phyloP scores from a whole-genome alignment of 1,139 yeast species.

The Geotrichum carabidarum region DNA sequence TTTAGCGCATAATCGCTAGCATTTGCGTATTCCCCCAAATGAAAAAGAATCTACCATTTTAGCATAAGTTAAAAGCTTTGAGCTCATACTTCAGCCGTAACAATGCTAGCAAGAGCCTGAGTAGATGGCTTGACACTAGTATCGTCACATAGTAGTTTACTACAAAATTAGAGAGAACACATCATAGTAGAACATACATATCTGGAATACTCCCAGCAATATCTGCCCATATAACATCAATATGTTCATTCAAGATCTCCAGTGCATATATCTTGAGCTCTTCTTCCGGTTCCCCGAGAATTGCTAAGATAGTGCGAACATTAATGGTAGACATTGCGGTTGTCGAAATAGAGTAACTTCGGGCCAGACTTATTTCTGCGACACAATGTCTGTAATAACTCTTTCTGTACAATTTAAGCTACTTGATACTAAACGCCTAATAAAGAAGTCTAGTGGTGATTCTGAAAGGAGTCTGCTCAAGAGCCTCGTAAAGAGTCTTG shows the following conservation, averaged over 20 bases:
- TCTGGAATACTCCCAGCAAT: slow-evolving; percentile 84
- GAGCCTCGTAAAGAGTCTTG: slow-evolving; percentile 75
- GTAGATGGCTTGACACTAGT: slow-evolving; percentile 40
- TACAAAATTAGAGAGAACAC: background rate
- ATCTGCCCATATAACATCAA: slow-evolving; percentile 95
- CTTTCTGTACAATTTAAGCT: too few species aligned
- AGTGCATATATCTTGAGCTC: slow-evolving; percentile 82
- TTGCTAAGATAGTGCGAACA: slow-evolving; percentile 86
- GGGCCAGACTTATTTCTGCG: background rate
- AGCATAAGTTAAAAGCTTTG: background rate
- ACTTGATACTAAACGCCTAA: slow-evolving; percentile 35
- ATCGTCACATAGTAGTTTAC: slow-evolving; percentile 1
- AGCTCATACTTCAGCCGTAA: slow-evolving; percentile 62
- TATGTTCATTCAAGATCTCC: slow-evolving; percentile 70
- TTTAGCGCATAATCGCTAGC: slow-evolving; percentile 83
- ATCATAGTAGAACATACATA: slow-evolving; percentile 36
- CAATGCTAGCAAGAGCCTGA: slow-evolving; percentile 80
- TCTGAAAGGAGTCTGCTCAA: slow-evolving; percentile 86
- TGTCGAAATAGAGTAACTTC: background rate
- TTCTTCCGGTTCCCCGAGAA: slow-evolving; percentile 74
- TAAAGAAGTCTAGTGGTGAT: slow-evolving; percentile 88
- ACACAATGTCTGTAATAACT: too few species aligned
- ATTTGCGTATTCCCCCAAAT: slow-evolving; percentile 87
- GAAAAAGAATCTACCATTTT: slow-evolving; percentile 59
- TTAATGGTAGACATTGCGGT: slow-evolving; percentile 25